Conservation (phyloP, 2,329 filamentous ascomycete species). For the Paramyrothecium sp. region DNA sequence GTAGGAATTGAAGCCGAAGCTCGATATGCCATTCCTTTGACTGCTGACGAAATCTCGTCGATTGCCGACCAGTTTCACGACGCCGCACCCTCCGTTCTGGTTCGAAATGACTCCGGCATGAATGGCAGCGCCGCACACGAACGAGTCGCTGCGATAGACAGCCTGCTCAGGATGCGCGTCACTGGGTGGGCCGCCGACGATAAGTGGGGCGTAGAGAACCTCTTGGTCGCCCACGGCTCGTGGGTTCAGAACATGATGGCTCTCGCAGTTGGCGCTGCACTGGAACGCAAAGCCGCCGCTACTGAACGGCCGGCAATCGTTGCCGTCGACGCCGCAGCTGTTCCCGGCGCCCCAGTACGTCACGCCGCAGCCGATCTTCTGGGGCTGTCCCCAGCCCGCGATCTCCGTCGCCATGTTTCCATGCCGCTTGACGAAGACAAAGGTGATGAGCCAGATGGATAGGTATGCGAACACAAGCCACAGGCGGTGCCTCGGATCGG, state of each 20-base stretch:
- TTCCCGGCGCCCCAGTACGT: constrained; percentile 73
- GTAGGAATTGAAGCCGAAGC: constrained; percentile 77
- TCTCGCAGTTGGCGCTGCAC: constrained; percentile 71
- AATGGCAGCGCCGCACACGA: constrained; percentile 81
- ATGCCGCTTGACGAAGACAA: constrained; percentile 65
- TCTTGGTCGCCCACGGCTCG: constrained; percentile 72
- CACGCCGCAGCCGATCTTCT: constrained; percentile 63
- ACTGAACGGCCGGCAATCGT: constrained; percentile 72
- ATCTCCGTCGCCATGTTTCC: constrained; percentile 61
- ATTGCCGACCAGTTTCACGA: constrained; percentile 71
- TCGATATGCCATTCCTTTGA: constrained; percentile 71
- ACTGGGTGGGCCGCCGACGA: constrained; percentile 63
- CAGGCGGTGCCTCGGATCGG: constrained; percentile 57
- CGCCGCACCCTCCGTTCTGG: constrained; percentile 74
- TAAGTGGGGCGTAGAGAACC: constrained; percentile 61
- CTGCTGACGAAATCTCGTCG: constrained; percentile 62
- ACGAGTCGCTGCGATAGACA: constrained; percentile 85
- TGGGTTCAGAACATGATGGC: constrained; percentile 65
- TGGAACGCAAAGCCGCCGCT: constrained; percentile 70
- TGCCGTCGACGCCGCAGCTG: constrained; percentile 71
- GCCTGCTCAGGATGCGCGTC: constrained; percentile 40
- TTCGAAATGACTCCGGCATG: constrained; percentile 78
- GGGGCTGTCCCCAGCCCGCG: constrained; percentile 64
- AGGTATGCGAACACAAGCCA: constrained; percentile 59
- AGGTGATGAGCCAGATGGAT: constrained; percentile 66